phyloP scores from a whole-genome alignment of 2,329 filamentous ascomycete species.

The Clarireedia sp. region DNA sequence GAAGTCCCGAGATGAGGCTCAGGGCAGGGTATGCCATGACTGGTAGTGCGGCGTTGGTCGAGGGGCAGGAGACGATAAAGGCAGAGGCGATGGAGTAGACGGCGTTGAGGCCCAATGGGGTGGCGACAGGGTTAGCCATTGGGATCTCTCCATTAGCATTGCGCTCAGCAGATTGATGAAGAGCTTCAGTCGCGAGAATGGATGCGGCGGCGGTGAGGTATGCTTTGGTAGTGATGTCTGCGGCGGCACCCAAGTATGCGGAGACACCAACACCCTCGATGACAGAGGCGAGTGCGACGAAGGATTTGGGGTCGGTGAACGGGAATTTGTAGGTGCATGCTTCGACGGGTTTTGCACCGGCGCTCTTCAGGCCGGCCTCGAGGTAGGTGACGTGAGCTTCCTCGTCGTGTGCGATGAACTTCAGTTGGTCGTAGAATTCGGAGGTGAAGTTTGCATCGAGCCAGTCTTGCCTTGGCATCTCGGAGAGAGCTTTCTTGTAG shows the following conservation, averaged over 20 bases:
- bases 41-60: conserved; percentile 45
- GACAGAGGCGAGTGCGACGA: conserved; percentile 45
- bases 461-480: conserved; percentile 47
- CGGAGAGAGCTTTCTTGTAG: conserved; percentile 52
- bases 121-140: conserved; percentile 52
- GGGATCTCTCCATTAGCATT: conserved; percentile 40
- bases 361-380: conserved; percentile 34
- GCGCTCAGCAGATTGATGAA: conserved; percentile 57
- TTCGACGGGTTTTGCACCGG: conserved; percentile 45
- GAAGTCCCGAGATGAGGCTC: conserved; percentile 21
- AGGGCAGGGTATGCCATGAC: conserved; percentile 53
- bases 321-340: conserved; percentile 51
- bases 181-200: conserved; percentile 57
- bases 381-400: conserved; percentile 50
- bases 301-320: conserved; percentile 38
- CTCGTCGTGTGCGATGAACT: conserved; percentile 50
- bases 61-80: conserved; percentile 53
- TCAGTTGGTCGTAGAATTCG: conserved; percentile 49
- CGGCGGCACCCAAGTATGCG: conserved; percentile 56
- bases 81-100: conserved; percentile 56
- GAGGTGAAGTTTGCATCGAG: conserved; percentile 41
- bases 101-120: conserved; percentile 48
- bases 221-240: conserved; percentile 46
- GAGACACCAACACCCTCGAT: conserved; percentile 51
- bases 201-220: conserved; percentile 56